These are phyloP conservation scores for Didymella glomerata DNA, from an alignment of 2,329 filamentous ascomycete species.

Conservation along the genomic window DNA sequence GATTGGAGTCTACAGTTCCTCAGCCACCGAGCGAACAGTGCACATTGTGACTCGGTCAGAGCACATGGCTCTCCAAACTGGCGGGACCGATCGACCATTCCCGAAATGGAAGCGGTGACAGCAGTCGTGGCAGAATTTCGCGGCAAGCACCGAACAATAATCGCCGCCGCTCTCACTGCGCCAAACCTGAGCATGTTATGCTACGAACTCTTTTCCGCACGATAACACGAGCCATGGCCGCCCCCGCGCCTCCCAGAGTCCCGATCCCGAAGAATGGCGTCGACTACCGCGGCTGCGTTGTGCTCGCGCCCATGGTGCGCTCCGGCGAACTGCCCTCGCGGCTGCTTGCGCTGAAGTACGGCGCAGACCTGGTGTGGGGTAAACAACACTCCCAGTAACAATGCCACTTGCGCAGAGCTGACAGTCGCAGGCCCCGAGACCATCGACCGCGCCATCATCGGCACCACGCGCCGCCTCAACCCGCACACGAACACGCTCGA, in stretches of 20 bases:
- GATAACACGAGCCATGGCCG: conserved; percentile 45
- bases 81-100: not conserved
- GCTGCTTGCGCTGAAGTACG: conserved; percentile 88
- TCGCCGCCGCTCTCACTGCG: not conserved
- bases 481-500: conserved; percentile 80
- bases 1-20: too few relatives aligned
- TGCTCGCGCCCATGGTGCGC: conserved; percentile 96
- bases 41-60: too few relatives aligned
- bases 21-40: too few relatives aligned
- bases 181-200: conserved; percentile 47
- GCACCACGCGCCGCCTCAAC: conserved; percentile 80
- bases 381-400: conserved; percentile 17
- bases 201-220: conserved; percentile 45
- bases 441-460: conserved; percentile 90
- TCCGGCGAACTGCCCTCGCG: conserved; percentile 95
- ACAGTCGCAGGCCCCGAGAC: conserved; percentile 84
- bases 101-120: conserved; percentile 13
- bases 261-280: conserved; percentile 88
- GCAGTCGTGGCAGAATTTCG: conserved; percentile 9
- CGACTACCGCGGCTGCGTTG: conserved; percentile 91
- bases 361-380: conserved; percentile 97
- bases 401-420: too few relatives aligned
- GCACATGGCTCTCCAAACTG: too few relatives aligned
- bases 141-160: conserved; percentile 5
- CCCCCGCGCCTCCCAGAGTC: conserved; percentile 63